Conservation (phyloP, 2,329 filamentous ascomycete species). For the Aspergillus pseudoterreus region DNA sequence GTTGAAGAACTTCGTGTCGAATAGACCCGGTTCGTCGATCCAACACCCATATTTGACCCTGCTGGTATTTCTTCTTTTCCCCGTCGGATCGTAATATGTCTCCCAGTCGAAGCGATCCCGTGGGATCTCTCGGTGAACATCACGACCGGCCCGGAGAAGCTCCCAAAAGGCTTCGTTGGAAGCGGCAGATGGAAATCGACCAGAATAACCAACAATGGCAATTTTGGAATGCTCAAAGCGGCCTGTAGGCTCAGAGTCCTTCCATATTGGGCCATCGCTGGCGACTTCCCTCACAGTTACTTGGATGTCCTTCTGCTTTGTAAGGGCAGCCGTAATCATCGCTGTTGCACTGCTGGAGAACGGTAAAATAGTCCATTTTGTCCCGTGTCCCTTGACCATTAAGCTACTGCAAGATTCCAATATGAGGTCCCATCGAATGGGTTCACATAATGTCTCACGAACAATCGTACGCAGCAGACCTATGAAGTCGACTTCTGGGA, state of each 20-base stretch:
- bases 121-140: slow-evolving; percentile 61
- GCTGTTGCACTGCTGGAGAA: background rate
- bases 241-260: background rate
- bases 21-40: slow-evolving; percentile 70
- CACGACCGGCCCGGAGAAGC: slow-evolving; percentile 67
- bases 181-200: slow-evolving; percentile 70
- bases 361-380: background rate
- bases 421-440: background rate
- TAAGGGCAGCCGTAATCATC: background rate
- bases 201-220: slow-evolving; percentile 80
- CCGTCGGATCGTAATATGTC: slow-evolving; percentile 66
- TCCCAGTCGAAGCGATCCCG: slow-evolving; percentile 70
- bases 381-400: background rate
- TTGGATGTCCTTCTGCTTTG: background rate
- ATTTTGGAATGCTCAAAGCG: slow-evolving; percentile 56
- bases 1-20: slow-evolving; percentile 82
- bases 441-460: too few relatives aligned
- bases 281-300: background rate
- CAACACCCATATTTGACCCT: slow-evolving; percentile 74
- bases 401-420: background rate
- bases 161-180: slow-evolving; percentile 72
- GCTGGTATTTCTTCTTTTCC: slow-evolving; percentile 71
- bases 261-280: background rate
- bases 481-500: too few relatives aligned
- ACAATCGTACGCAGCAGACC: too few relatives aligned